Percentiles rank a stretch among this genome's conserved stretches.
phyloP scores from a whole-genome alignment of 805 yeast species.

The Candida orba region DNA sequence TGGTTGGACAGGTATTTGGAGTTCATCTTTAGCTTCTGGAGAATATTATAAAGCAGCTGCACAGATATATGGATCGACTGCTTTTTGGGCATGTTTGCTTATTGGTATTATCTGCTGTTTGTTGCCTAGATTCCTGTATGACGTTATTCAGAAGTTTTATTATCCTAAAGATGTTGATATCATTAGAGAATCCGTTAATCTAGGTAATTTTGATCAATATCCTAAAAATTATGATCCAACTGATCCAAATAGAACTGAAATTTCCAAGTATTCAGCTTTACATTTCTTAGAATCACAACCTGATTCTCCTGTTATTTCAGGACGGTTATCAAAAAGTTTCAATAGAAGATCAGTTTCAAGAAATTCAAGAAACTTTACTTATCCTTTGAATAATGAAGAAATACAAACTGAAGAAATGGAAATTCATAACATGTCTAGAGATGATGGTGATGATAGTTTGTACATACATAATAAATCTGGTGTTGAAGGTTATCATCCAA shows the following conservation, averaged over 20 bases:
- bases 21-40: conserved; percentile 41
- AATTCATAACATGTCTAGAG: not conserved
- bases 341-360: conserved; percentile 28
- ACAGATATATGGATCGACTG: conserved; percentile 50
- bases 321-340: conserved; percentile 31
- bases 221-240: conserved; percentile 74
- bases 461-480: not conserved
- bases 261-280: conserved; percentile 37
- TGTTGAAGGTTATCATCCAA: conserved; percentile 14
- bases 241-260: conserved; percentile 55
- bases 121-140: conserved; percentile 60
- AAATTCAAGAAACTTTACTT: conserved; percentile 24
- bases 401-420: conserved; percentile 32
- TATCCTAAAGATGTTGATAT: conserved; percentile 67
- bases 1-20: conserved; percentile 81
- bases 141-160: conserved; percentile 43
- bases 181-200: conserved; percentile 58
- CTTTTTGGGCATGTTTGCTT: conserved; percentile 63
- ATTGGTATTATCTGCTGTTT: conserved; percentile 60
- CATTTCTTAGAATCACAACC: conserved; percentile 24
- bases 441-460: not conserved
- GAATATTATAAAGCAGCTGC: conserved; percentile 66
- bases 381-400: conserved; percentile 22
- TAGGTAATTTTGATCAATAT: conserved; percentile 62
- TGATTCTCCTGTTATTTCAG: conserved; percentile 14